These are phyloP conservation scores for Pholiota conissans DNA, from an alignment of 768 basidiomycete genomes.

Conservation along the genomic window DNA sequence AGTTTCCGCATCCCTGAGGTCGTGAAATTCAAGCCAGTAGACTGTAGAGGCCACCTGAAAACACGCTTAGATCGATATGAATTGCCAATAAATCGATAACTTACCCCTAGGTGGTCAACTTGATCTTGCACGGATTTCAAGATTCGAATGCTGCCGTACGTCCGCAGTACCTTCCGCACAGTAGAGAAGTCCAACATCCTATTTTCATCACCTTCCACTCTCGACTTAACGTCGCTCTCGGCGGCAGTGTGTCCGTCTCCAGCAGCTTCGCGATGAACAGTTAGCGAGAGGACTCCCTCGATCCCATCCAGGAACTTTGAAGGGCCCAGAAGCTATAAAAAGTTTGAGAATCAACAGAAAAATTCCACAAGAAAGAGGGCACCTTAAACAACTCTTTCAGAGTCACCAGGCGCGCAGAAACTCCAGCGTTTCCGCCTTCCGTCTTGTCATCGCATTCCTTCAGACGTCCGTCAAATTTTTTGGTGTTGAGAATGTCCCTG, in stretches of 20 bases:
- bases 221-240: no score
- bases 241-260: no score
- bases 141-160: conserved; percentile 33
- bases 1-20: conserved; percentile 58
- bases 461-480: conserved; percentile 19
- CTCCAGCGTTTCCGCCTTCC: conserved; percentile 24
- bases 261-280: no score
- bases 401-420: conserved; percentile 45
- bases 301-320: conserved; percentile 51
- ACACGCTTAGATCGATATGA: not conserved
- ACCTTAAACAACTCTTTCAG: conserved; percentile 38
- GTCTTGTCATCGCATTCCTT: conserved; percentile 30
- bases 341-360: not conserved
- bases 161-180: conserved; percentile 32
- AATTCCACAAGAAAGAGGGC: conserved; percentile 22
- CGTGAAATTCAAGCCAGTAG: conserved; percentile 69
- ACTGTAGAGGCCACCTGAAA: conserved; percentile 26
- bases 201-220: not conserved
- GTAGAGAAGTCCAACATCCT: conserved; percentile 24
- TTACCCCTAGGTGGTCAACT: conserved; percentile 24
- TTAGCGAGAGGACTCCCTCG: conserved; percentile 52
- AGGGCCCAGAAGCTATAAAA: conserved; percentile 51
- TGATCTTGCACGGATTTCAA: conserved; percentile 24
- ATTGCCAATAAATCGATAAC: not conserved
- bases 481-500: conserved; percentile 37